Conservation (phyloP, 140 eudicot genomes). For the Flaveria floridana region DNA sequence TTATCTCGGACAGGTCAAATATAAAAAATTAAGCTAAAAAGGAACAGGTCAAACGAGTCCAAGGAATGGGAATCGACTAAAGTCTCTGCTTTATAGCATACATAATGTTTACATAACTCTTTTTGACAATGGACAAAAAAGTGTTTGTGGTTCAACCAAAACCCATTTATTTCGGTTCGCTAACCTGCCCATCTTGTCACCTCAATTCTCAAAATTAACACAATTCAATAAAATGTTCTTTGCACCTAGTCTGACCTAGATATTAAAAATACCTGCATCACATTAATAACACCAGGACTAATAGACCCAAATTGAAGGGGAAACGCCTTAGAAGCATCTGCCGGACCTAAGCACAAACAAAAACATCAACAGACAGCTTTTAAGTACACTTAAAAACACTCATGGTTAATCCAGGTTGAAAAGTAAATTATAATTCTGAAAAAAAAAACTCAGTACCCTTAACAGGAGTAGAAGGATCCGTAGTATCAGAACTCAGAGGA, state of each 20-base stretch:
- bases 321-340: conserved; percentile 55
- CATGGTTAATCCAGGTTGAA: neutral
- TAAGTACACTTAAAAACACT: neutral
- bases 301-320: conserved; percentile 83
- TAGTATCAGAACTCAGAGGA: conserved; percentile 34
- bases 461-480: conserved; percentile 54
- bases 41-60: neutral
- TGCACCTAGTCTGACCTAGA: neutral
- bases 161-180: neutral
- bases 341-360: conserved; percentile 40
- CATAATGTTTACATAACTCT: neutral
- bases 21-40: neutral
- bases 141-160: neutral
- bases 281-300: conserved; percentile 62
- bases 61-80: neutral
- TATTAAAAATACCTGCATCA: conserved; percentile 56
- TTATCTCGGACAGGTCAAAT: neutral
- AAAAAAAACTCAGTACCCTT: conserved; percentile 43
- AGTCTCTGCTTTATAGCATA: too few relatives aligned
- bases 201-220: neutral
- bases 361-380: neutral
- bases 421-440: neutral
- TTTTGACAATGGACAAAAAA: neutral
- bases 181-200: neutral
- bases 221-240: neutral